Evolutionary conservation across 805 yeast species (phyloP).

Genomic region (Jamesozyma gamospora): DNA sequence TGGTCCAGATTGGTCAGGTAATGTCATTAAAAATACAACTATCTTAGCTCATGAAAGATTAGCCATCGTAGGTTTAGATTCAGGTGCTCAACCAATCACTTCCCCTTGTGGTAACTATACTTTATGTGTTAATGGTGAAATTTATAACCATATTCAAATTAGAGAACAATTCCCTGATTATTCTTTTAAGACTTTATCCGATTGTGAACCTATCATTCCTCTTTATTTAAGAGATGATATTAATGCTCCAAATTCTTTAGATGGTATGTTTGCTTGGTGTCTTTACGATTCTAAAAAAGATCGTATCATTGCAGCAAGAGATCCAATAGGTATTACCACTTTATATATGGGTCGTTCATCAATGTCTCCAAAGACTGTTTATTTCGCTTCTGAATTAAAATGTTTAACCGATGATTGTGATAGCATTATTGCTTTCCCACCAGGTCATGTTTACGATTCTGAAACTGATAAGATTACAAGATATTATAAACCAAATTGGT

Average conservation of each 20-base stretch:
- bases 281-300: slow-evolving; percentile 76
- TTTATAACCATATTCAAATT: slow-evolving; percentile 88
- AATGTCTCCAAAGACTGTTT: slow-evolving; percentile 60
- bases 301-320: slow-evolving; percentile 93
- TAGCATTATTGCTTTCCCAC: slow-evolving; percentile 87
- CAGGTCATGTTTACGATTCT: slow-evolving; percentile 95
- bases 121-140: slow-evolving; percentile 93
- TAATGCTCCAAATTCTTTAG: slow-evolving; percentile 87
- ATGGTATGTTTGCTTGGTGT: slow-evolving; percentile 97
- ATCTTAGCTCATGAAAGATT: slow-evolving; percentile 90
- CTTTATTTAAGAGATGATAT: slow-evolving; percentile 74
- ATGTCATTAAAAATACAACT: slow-evolving; percentile 65
- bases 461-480: slow-evolving; percentile 75
- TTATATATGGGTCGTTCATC: slow-evolving; percentile 85
- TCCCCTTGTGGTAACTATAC: slow-evolving; percentile 63
- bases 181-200: slow-evolving; percentile 74
- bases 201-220: slow-evolving; percentile 97
- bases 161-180: slow-evolving; percentile 70
- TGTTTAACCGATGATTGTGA: slow-evolving; percentile 94
- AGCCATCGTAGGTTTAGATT: slow-evolving; percentile 92
- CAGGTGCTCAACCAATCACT: slow-evolving; percentile 97
- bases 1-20: slow-evolving; percentile 99
- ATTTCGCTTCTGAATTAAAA: slow-evolving; percentile 90
- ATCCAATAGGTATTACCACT: slow-evolving; percentile 95
- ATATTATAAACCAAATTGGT: slow-evolving; percentile 90